These are phyloP conservation scores for Harringtonia aguacate DNA, from an alignment of 2,329 filamentous ascomycete genomes.

Conservation along the genomic window DNA sequence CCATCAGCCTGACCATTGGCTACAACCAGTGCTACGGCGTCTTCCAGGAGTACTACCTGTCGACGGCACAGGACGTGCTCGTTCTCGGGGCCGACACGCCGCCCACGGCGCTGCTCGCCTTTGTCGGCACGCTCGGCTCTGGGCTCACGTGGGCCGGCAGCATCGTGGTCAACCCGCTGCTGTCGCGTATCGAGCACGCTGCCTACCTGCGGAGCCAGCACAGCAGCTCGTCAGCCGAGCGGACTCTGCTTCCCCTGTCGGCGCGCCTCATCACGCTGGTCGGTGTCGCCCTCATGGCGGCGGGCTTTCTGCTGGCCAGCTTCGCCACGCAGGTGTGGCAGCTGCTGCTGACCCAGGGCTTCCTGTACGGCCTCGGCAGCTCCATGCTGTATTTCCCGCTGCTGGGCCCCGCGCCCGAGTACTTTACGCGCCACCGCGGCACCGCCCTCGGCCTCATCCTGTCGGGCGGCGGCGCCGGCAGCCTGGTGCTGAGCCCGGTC, in stretches of 20 bases:
- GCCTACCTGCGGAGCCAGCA: neutral
- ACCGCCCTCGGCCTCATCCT: constrained; percentile 34
- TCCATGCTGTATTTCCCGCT: constrained; percentile 33
- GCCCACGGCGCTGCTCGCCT: constrained; percentile 32
- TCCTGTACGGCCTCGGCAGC: constrained; percentile 30
- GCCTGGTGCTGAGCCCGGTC: constrained; percentile 28
- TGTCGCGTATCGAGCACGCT: constrained; percentile 27
- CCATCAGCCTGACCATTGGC: constrained; percentile 34
- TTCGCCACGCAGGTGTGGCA: constrained; percentile 25
- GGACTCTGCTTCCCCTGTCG: constrained; percentile 6
- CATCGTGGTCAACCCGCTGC: constrained; percentile 35
- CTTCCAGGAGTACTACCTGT: constrained; percentile 38
- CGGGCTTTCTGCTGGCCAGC: constrained; percentile 31
- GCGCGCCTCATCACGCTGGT: constrained; percentile 27
- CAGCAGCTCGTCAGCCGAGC: constrained; percentile 6
- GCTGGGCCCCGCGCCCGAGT: constrained; percentile 34
- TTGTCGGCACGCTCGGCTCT: constrained; percentile 35
- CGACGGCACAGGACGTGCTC: constrained; percentile 27
- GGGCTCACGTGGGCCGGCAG: constrained; percentile 40
- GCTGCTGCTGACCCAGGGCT: constrained; percentile 30
- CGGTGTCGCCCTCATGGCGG: constrained; percentile 28
- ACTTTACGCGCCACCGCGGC: constrained; percentile 34
- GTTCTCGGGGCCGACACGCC: constrained; percentile 17
- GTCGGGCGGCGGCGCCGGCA: constrained; percentile 29
- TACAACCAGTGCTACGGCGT: constrained; percentile 39